Evolutionary conservation across 192 early-diverging fungal genomes (phyloP), one percentile per base, ranked within the genome.

Genomic region (Phlyctochytrium arcticum): DNA sequence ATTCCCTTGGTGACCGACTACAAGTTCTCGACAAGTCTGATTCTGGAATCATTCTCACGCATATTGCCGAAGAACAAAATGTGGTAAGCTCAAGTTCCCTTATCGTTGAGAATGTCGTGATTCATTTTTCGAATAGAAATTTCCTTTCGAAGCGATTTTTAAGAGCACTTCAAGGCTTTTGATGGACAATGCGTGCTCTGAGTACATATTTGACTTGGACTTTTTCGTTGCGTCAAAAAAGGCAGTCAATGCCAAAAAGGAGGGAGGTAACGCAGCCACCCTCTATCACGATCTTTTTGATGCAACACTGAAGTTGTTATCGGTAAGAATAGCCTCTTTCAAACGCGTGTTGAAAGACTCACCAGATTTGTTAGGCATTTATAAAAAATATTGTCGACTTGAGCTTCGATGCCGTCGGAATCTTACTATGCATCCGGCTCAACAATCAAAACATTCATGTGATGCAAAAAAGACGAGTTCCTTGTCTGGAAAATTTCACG

Each of bases 121-220:
- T 15, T 0, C 39, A 12, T 44, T 0, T n/a, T n/a, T 44, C 21
- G 39, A 6, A 23, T 60, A 57, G 50, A 75, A 86, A 84, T 91
- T 89, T 61, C 84, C 92, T n/a, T 94, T 88, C 54, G 96, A 96
- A 70, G 80, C 76, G 26, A 78, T 98, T 1, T 96, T 97, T 70
- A 88, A 95, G 69, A 94, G 92, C 68, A 87, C 91, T 76, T 91
- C 90, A 54, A 78, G 95, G 55, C 87, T 95, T 19, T 70, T 99
- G 48, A 87, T 92, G 48, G 96, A 99, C 77, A 96, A 97, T 65
- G 93, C 95, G 4, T 90, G 87, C 46, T 89, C 91, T 7, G 96
- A 99, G 74, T 97, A 97, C 71, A 78, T 92, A 34, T 99, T 99
- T 61, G 84, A 88, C 37, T 75, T 83, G 37, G 91, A 95, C 63